Base-by-base conservation (phyloP, 352 stramenopile genomes). In the Globisporangium splendens region DNA sequence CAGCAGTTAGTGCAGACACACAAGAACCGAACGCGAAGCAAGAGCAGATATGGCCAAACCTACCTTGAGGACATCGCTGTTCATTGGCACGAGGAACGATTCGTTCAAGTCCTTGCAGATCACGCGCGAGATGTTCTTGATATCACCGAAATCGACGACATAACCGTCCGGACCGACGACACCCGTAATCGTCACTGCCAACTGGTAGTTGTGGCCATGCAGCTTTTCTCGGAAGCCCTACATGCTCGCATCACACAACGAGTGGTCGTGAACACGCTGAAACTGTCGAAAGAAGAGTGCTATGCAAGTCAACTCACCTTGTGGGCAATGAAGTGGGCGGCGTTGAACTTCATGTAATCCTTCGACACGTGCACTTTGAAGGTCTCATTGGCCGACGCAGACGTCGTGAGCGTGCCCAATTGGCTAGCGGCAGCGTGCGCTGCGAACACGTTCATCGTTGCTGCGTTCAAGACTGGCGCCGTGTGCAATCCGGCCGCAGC, bases 101-200 rank as follows among this genome's bases (percentile, higher is more conserved):
- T 99, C 96, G 72, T 99, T 98, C 62, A 99, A 66, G 62, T 96
- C 77, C 69, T 98, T 98, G 76, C 97, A 99, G 50, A 99, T 88
- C 13, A 93, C 82, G 28, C 92, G 86, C 20, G 81, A 88, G 46
- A 97, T 96, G 69, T 95, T 96, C 72, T 99, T 99, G 61, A 99
- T 95, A 59, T 98, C 89, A 38, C 96, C 96, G 88, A 99, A 99
- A 71, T 99, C 96, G 15, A 99, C 66, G 10, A 99, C 88, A 63
- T 99, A 99, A 56, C 97, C 97, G 72, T 99, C 96, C 8, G 66
- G 50, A 1, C 91, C 89, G 54, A 98, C 82, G 38, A 72, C 64
- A 22, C 84, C 91, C 2, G 81, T 92, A 52, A 96, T 90, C 18
- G 86, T 95, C 17, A 99, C 90, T 6, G 82, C 89, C n/a, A 98